Evolutionary conservation across 495 filamentous ascomycete genomes (phyloP), one percentile per base, ranked within the genome.

Genomic region (Thermothielavioides terrestris): DNA sequence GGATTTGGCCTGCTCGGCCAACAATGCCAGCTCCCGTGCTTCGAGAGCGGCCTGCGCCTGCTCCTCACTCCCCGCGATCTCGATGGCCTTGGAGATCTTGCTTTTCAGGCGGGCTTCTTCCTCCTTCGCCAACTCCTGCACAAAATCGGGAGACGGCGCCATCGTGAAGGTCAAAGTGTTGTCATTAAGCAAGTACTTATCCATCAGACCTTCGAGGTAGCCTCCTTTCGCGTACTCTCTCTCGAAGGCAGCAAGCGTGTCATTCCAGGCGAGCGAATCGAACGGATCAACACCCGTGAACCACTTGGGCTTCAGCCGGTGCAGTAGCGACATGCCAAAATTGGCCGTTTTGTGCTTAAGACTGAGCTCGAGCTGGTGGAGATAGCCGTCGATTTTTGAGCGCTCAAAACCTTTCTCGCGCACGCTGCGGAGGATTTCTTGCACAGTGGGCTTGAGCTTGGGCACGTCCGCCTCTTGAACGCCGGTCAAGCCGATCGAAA

Each of bases 231-330:
- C 77, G 53, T 84, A 83, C 57, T 80, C 73, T 4, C 68, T 68
- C 65, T 95, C 84, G 66, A 97, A 97, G 11, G 82, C 81, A 27
- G 80, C 67, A 18, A 96, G 78, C 2, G 85, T 89, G 32, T 90
- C 84, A 58, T 95, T 86, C 88, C 89, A 96, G 5, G 86, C 83
- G 44, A 98, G 70, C 20, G 86, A 80, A 50, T 92, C 81, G 66
- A 98, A 89, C 9, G 92, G 94, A 65, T 96, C 87, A 11, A 88
- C 77, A 12, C 92, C 92, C 49, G 92, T 92, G 65, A 97, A 95
- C 92, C 92, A 98, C 23, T 82, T 81, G 3, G 88, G 83, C 46
- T 92, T 85, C 46, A 95, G 73, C 38, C 89, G 77, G 56, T 95
- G 85, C 73, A 96, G 85, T 2, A 98, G 69, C 36, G 81, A 81